phyloP scores from a whole-genome alignment of 2,329 filamentous ascomycete genomes.

The Pseudocercospora cruenta region DNA sequence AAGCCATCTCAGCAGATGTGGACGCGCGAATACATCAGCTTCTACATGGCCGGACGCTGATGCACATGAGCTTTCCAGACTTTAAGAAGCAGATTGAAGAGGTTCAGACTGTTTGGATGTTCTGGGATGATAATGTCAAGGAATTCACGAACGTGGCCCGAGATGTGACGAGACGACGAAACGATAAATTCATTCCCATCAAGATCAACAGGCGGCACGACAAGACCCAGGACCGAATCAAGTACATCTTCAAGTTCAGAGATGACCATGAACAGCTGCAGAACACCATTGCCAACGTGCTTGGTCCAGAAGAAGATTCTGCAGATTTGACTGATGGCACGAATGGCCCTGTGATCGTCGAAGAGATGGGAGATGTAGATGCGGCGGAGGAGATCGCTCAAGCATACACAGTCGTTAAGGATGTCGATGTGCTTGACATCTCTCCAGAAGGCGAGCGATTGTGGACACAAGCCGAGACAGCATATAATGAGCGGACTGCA shows the following conservation, averaged over 20 bases:
- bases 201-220: constrained; percentile 88
- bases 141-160: constrained; percentile 97
- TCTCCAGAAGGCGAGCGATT: constrained; percentile 84
- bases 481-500: constrained; percentile 96
- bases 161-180: constrained; percentile 88
- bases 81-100: constrained; percentile 84
- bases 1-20: constrained; percentile 92
- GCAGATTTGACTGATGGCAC: constrained; percentile 59
- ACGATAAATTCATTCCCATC: constrained; percentile 98
- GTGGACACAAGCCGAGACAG: constrained; percentile 92
- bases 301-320: constrained; percentile 66
- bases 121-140: constrained; percentile 95
- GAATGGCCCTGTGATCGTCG: constrained; percentile 72
- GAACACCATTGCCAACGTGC: constrained; percentile 93
- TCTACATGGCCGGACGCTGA: constrained; percentile 81
- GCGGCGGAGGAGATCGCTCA: constrained; percentile 94
- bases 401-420: constrained; percentile 90
- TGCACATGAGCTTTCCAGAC: constrained; percentile 89
- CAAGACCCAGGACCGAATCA: constrained; percentile 85
- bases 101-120: constrained; percentile 81
- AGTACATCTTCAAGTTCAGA: constrained; percentile 92
- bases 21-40: constrained; percentile 84
- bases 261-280: constrained; percentile 98
- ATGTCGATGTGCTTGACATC: constrained; percentile 93
- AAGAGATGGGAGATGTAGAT: constrained; percentile 96